Percentiles rank a stretch among this genome's conserved stretches.
Conservation (phyloP, 495 filamentous ascomycete species). For the Penicillium manginii region DNA sequence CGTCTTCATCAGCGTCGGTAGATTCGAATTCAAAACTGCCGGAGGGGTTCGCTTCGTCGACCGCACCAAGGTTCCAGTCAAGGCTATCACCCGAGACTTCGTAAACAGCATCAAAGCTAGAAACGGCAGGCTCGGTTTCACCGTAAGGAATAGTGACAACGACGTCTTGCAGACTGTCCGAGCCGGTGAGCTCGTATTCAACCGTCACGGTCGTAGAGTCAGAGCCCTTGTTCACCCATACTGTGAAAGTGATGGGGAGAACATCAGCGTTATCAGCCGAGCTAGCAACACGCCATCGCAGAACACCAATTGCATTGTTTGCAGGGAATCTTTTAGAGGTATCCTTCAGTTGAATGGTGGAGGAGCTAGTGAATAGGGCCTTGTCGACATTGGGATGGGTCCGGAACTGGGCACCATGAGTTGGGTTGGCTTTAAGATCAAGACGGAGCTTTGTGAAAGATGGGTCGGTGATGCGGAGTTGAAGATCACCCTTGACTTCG, state of each 20-base stretch:
- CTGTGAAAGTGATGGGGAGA: constrained; percentile 87
- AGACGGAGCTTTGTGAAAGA: constrained; percentile 88
- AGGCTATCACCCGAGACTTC: constrained; percentile 92
- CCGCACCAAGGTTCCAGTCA: constrained; percentile 86
- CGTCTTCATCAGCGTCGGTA: constrained; percentile 76
- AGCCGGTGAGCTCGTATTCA: constrained; percentile 88
- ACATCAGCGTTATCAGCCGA: constrained; percentile 74
- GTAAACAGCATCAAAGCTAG: constrained; percentile 89
- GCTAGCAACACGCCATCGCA: constrained; percentile 82
- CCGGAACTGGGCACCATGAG: constrained; percentile 81
- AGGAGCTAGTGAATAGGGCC: constrained; percentile 73
- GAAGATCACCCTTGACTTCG: constrained; percentile 86
- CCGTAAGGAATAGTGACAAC: constrained; percentile 83
- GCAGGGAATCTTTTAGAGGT: constrained; percentile 82
- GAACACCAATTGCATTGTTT: constrained; percentile 85
- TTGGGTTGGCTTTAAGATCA: constrained; percentile 71
- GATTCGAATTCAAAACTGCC: constrained; percentile 95
- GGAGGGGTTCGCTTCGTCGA: constrained; percentile 77
- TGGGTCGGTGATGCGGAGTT: constrained; percentile 84
- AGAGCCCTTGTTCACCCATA: constrained; percentile 89
- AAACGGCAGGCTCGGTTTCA: constrained; percentile 81
- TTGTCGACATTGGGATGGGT: constrained; percentile 97
- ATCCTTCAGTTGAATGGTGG: constrained; percentile 84
- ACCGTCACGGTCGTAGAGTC: constrained; percentile 84
- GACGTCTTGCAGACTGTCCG: constrained; percentile 78